A percentile compares a stretch with the other conserved stretches of the same genome.
These are phyloP conservation scores for Fusarium scirpi DNA, from an alignment of 2,329 filamentous ascomycete species.

Conservation along the genomic window DNA sequence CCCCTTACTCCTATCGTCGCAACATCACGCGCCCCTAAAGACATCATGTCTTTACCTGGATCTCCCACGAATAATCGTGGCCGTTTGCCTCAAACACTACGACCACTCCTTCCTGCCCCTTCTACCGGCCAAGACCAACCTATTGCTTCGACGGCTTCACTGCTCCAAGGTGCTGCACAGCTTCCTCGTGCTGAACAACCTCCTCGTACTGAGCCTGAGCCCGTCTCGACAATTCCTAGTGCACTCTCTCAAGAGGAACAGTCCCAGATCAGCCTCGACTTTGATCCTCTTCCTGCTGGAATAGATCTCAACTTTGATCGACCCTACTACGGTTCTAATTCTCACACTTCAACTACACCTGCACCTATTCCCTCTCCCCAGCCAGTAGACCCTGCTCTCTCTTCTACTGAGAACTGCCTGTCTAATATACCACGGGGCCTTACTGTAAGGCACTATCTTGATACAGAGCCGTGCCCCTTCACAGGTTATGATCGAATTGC, in stretches of 20 bases:
- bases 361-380: neutral
- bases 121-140: neutral
- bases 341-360: neutral
- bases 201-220: neutral
- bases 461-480: neutral
- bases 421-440: neutral
- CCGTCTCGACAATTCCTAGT: neutral
- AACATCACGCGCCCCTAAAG: neutral
- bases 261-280: neutral
- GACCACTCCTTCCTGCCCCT: neutral
- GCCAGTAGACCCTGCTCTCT: neutral
- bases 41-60: neutral
- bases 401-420: neutral
- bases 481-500: neutral
- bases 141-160: neutral
- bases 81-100: neutral
- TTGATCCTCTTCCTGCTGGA: neutral
- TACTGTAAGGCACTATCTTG: neutral
- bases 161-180: neutral
- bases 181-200: neutral
- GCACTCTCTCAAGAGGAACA: neutral
- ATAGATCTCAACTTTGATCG: neutral
- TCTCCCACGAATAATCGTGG: neutral
- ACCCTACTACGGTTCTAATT: neutral
- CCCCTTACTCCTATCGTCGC: neutral